Percentiles rank a stretch among this genome's conserved stretches.
Evolutionary conservation across 148 eudicot species (phyloP).

Genomic region (Polygonum maritimum): DNA sequence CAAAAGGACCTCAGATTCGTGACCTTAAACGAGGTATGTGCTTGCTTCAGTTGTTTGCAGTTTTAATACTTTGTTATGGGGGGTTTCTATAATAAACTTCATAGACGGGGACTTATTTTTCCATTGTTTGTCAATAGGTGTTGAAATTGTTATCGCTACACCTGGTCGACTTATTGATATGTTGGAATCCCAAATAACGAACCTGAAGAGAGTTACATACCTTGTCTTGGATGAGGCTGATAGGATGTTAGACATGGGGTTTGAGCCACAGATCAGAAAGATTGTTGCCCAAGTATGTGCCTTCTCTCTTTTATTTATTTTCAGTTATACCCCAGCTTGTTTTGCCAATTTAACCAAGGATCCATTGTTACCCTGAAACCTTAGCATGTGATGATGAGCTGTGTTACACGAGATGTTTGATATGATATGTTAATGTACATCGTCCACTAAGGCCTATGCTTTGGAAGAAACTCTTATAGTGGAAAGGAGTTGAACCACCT

Average conservation of each 20-base stretch:
- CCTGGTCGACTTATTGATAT: conserved; percentile 95
- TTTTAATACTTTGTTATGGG: neutral
- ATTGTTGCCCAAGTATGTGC: conserved; percentile 62
- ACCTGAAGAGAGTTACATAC: conserved; percentile 86
- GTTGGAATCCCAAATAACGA: conserved; percentile 87
- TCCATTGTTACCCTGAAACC: neutral
- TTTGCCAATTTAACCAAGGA: neutral
- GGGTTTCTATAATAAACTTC: neutral
- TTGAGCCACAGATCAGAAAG: conserved; percentile 97
- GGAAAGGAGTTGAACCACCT: neutral
- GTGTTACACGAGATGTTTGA: neutral
- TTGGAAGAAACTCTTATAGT: too few species aligned
- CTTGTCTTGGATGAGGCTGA: conserved; percentile 97
- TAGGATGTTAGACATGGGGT: conserved; percentile 98
- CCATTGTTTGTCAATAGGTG: conserved; percentile 40
- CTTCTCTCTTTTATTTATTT: neutral
- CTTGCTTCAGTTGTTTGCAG: neutral
- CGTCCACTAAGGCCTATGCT: too few species aligned
- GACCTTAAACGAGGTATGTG: conserved; percentile 75
- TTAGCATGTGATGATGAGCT: conserved; percentile 2
- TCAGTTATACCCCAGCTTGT: neutral
- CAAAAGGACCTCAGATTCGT: conserved; percentile 97
- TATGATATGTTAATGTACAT: neutral
- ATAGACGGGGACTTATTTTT: neutral
- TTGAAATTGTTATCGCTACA: conserved; percentile 93